Base-by-base conservation (phyloP, 495 filamentous ascomycete species). In the Lasiosphaeria miniovina region DNA sequence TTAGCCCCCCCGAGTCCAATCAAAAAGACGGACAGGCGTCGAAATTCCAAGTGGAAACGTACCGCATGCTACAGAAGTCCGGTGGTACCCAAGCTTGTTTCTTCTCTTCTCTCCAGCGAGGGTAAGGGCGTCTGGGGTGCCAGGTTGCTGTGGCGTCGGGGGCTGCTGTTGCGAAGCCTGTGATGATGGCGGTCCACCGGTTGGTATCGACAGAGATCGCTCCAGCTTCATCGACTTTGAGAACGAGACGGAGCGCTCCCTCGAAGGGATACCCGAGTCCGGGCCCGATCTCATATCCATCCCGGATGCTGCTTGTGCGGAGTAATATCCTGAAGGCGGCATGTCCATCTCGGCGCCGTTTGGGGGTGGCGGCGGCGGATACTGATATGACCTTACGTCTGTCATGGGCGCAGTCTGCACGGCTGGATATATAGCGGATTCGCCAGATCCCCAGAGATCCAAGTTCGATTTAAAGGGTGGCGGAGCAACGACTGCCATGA, bases 21-120 rank as follows among this genome's bases (percentile, higher is more conserved):
- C 50, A 6, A 11, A 17, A 46, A 35, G 36, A 49, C 8, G 40
- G 49, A 60, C 32, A 40, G 14, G 33, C 41, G 9, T 35, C 40
- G 36, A 24, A 31, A 15, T 40, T 55, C 40, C 49, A 51, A 54
- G 51, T 51, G 58, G 61, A 54, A 63, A 59, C 92, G 86, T 82
- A 98, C 94, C 89, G 81, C 94, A 98, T 64, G 94, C 94, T 71
- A 98, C 91, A 57, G 94, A 96, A 40, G 92, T 97, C 59, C 94
- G 87, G 80, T 97, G 93, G 73, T 98, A 98, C 36, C 94, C 94
- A 55, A 98, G 81, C 75, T 96, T 98, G 72, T 98, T 98, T 65
- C 94, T 88, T 72, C 90, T 88, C 76, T 94, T 96, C 67, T 96
- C 93, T 46, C 78, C 80, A 40, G 86, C 77, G 61, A 79, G 68